Conservation (phyloP, 129 eudicot genomes). For the Pseudognaphalium luteoalbum region DNA sequence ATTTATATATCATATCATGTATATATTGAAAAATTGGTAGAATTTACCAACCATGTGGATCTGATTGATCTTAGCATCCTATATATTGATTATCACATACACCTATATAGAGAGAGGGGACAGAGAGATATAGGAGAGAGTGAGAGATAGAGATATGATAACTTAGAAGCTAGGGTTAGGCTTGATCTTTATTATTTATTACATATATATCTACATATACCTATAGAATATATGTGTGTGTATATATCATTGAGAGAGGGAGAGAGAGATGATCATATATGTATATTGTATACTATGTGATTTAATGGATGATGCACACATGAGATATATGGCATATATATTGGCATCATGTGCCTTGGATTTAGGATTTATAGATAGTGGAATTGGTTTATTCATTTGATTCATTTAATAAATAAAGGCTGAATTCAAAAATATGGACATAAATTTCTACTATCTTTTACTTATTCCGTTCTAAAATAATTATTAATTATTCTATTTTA, state of each 20-base stretch:
- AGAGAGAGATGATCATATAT: background rate
- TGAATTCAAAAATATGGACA: background rate
- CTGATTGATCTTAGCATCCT: conserved; percentile 37
- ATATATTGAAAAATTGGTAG: background rate
- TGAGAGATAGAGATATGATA: background rate
- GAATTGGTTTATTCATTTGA: background rate
- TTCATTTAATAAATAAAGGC: background rate
- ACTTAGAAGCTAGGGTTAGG: background rate
- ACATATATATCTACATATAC: background rate
- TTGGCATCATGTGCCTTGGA: conserved; percentile 13
- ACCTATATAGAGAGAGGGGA: background rate
- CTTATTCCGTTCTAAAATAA: too few relatives aligned
- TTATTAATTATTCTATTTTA: too few relatives aligned
- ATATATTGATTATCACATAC: conserved; percentile 2
- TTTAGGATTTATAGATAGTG: conserved; percentile 26
- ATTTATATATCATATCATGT: background rate
- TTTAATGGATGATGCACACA: conserved; percentile 18
- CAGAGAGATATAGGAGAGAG: background rate
- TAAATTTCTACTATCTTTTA: background rate
- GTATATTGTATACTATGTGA: background rate
- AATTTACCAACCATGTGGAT: conserved; percentile 33
- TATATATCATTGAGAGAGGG: background rate
- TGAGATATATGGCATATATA: conserved; percentile 2
- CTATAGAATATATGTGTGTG: background rate
- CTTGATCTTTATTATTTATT: conserved; percentile 4